A percentile compares a stretch with the other conserved stretches of the same genome.
Conservation (phyloP, 129 eudicot genomes). For the Flaveria robusta region DNA sequence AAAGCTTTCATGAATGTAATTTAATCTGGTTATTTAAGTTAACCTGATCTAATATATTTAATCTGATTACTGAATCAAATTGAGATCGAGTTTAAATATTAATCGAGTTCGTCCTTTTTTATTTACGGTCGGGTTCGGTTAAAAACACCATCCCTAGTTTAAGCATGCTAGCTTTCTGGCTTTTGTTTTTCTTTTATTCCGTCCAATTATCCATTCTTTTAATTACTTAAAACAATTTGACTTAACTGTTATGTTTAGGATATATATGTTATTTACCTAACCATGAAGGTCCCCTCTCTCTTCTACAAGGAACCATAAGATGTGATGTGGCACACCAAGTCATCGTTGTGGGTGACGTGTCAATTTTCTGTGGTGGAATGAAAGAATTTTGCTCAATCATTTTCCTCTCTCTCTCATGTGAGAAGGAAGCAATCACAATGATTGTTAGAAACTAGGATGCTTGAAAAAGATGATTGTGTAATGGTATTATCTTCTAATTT, state of each 20-base stretch:
- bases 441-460: constrained; percentile 32
- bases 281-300: constrained; percentile 10
- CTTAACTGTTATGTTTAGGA: neutral
- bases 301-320: constrained; percentile 25
- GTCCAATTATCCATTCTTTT: neutral
- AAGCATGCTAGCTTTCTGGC: neutral
- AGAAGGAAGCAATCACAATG: constrained; percentile 32
- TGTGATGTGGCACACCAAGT: constrained; percentile 37
- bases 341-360: constrained; percentile 32
- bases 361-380: constrained; percentile 19
- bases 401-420: constrained; percentile 19
- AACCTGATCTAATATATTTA: too few species aligned
- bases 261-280: constrained; percentile 29
- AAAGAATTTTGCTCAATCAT: constrained; percentile 23
- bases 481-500: too few species aligned
- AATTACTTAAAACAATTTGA: constrained; percentile 6
- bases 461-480: constrained; percentile 10
- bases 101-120: too few species aligned
- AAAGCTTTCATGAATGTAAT: too few species aligned
- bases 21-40: too few species aligned
- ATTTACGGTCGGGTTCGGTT: too few species aligned
- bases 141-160: too few species aligned
- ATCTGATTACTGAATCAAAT: too few species aligned
- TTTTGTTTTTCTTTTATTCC: constrained; percentile 7
- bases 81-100: too few species aligned